Conservation (phyloP, 2,329 filamentous ascomycete species). For the Dactylellina haptotyla region DNA sequence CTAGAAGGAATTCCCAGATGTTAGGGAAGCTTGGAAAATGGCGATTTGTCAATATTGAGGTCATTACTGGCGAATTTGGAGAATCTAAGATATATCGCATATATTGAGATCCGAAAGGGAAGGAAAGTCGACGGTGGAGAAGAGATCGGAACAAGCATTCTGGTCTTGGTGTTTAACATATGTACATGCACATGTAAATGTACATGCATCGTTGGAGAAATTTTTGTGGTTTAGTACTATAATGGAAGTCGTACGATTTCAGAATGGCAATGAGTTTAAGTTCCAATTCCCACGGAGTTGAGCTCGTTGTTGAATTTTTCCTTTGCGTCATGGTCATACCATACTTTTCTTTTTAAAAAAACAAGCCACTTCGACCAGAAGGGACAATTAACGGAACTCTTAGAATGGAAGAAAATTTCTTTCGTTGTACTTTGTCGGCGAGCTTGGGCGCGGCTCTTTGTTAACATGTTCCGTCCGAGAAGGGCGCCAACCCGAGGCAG, state of each 20-base stretch:
- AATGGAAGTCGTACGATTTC: slow-evolving; percentile 22
- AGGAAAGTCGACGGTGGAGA: not conserved
- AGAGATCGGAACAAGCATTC: not conserved
- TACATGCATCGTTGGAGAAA: too few species aligned
- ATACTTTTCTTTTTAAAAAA: slow-evolving; percentile 2
- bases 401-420: slow-evolving; percentile 44
- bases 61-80: not conserved
- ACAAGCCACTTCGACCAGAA: not conserved
- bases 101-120: not conserved
- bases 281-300: slow-evolving; percentile 9
- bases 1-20: not conserved
- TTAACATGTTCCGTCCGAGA: slow-evolving; percentile 13
- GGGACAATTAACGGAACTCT: slow-evolving; percentile 16
- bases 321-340: slow-evolving; percentile 36
- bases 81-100: not conserved
- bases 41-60: not conserved
- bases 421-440: slow-evolving; percentile 7
- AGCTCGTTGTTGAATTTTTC: not conserved
- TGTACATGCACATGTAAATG: too few species aligned
- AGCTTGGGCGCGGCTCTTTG: slow-evolving; percentile 32
- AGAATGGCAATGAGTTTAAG: slow-evolving; percentile 11
- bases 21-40: not conserved
- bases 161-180: not conserved
- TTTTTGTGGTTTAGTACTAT: not conserved
- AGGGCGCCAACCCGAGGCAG: not conserved